A percentile compares a stretch with the other conserved stretches of the same genome.
phyloP scores from a whole-genome alignment of 805 yeast genomes.

The Saccharomyces paradoxus region DNA sequence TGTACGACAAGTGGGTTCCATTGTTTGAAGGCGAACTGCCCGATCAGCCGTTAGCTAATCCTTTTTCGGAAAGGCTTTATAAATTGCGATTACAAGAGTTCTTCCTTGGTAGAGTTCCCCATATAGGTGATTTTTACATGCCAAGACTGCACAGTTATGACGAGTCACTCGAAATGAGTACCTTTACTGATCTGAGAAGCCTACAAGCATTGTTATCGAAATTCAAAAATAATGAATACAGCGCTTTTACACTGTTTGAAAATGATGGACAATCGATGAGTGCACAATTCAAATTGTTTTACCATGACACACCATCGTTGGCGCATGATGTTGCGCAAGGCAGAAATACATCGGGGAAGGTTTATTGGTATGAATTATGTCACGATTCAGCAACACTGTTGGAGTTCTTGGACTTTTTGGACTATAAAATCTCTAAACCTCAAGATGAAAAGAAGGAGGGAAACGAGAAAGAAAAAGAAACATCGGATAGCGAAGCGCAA shows the following conservation, averaged over 20 bases:
- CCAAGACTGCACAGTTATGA: constrained; percentile 22
- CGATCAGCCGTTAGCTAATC: constrained; percentile 18
- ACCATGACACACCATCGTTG: constrained; percentile 19
- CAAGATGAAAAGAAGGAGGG: constrained; percentile 2
- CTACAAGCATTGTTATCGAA: constrained; percentile 8
- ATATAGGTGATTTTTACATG: constrained; percentile 24
- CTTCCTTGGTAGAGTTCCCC: constrained; percentile 21
- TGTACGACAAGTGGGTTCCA: constrained; percentile 15
- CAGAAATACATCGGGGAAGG: constrained; percentile 3
- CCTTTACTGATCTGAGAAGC: constrained; percentile 14
- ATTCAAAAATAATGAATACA: constrained; percentile 9
- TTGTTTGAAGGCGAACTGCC: constrained; percentile 17
- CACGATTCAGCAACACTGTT: constrained; percentile 14
- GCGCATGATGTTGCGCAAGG: constrained; percentile 11
- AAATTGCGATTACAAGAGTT: constrained; percentile 20
- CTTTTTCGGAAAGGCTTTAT: constrained; percentile 19
- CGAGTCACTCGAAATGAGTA: constrained; percentile 6
- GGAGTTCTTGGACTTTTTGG: constrained; percentile 13
- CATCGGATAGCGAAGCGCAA: background rate
- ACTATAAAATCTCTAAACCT: constrained; percentile 9
- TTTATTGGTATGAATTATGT: constrained; percentile 23
- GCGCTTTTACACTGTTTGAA: constrained; percentile 12
- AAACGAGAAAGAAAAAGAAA: background rate
- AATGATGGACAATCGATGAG: constrained; percentile 17
- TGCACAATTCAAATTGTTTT: constrained; percentile 17